Evolutionary conservation across 176 grass and related monocot species (phyloP).

Genomic region (Rhynchospora pubera): DNA sequence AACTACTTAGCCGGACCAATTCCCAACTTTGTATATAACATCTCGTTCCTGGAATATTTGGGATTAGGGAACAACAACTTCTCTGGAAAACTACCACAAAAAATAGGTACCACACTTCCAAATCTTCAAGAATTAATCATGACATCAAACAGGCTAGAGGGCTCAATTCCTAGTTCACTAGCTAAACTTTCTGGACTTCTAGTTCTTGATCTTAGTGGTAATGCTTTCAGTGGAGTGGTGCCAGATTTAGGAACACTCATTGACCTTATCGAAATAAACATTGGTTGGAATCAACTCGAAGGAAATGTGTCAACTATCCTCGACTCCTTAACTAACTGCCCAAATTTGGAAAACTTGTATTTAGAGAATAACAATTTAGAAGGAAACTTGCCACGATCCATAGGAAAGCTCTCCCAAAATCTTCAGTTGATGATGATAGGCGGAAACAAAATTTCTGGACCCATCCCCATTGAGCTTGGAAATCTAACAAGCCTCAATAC

Average conservation of each 20-base stretch:
- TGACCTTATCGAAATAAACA: not conserved
- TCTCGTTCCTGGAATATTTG: conserved; percentile 25
- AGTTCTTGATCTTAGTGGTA: conserved; percentile 20
- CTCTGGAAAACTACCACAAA: conserved; percentile 18
- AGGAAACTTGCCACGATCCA: conserved; percentile 34
- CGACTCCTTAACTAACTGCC: conserved; percentile 34
- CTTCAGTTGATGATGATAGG: conserved; percentile 21
- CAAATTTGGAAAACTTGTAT: not conserved
- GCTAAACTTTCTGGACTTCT: conserved; percentile 25
- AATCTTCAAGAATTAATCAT: conserved; percentile 23
- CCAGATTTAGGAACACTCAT: conserved; percentile 29
- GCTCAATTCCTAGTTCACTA: conserved; percentile 28
- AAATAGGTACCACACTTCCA: conserved; percentile 37
- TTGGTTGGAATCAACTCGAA: conserved; percentile 33
- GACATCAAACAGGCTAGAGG: conserved; percentile 17
- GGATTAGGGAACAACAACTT: conserved; percentile 32
- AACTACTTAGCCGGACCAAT: conserved; percentile 34
- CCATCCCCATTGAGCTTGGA: conserved; percentile 32
- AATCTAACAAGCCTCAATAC: conserved; percentile 25
- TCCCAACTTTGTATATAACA: conserved; percentile 27
- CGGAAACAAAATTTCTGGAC: conserved; percentile 33
- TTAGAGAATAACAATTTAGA: conserved; percentile 29
- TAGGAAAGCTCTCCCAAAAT: conserved; percentile 25
- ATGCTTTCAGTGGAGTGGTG: conserved; percentile 22
- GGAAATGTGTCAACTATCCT: conserved; percentile 30